Percentiles rank a stretch among this genome's conserved stretches.
Evolutionary conservation across 768 basidiomycete genomes (phyloP).

Genomic region (Lepiota venenata): DNA sequence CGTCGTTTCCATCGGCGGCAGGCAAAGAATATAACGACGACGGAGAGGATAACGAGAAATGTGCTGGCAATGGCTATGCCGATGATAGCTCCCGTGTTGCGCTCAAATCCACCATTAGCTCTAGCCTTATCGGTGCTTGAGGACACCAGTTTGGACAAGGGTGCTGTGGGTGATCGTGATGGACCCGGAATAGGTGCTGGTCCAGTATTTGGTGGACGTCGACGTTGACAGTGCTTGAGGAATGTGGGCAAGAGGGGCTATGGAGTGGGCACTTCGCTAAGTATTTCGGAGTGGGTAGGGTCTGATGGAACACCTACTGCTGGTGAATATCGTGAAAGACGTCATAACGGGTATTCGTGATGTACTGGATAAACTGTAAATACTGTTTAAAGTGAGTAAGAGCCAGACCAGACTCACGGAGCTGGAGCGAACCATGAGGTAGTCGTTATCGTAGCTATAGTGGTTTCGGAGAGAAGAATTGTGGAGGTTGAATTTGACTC

Average conservation of each 20-base stretch:
- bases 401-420: background rate
- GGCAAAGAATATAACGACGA: slow-evolving; percentile 28
- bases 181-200: slow-evolving; percentile 16
- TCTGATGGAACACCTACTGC: background rate
- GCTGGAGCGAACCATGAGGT: background rate
- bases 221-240: slow-evolving; percentile 8
- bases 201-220: slow-evolving; percentile 15
- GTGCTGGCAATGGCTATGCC: slow-evolving; percentile 31
- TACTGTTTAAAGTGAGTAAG: background rate
- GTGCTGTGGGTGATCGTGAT: slow-evolving; percentile 18
- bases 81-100: slow-evolving; percentile 35
- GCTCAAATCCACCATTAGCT: slow-evolving; percentile 26
- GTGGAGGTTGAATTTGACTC: background rate
- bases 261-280: background rate
- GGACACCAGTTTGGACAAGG: slow-evolving; percentile 24
- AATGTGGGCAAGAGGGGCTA: background rate
- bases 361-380: background rate
- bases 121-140: slow-evolving; percentile 25
- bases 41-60: slow-evolving; percentile 23
- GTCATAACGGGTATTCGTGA: background rate
- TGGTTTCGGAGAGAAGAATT: background rate
- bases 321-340: background rate
- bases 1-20: slow-evolving; percentile 26
- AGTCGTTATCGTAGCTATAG: background rate
- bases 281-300: background rate